These are phyloP conservation scores for Arabidopsis lyrata DNA, from an alignment of 441 rosid species.

Conservation along the genomic window DNA sequence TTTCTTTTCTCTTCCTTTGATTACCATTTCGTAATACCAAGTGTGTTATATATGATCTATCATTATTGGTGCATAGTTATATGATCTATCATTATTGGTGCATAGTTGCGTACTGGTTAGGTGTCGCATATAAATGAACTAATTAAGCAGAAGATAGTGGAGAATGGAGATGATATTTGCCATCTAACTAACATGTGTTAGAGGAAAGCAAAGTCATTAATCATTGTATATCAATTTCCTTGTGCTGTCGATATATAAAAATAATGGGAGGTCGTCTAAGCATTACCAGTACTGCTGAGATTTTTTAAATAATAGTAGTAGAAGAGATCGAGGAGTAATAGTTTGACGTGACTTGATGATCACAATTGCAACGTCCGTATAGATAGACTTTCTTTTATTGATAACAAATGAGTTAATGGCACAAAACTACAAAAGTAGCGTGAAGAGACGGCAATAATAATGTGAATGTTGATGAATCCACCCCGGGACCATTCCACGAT, in stretches of 20 bases:
- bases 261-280: not conserved
- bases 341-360: slow-evolving; percentile 37
- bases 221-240: slow-evolving; percentile 1
- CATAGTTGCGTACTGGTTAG: not conserved
- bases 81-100: not conserved
- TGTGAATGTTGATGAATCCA: slow-evolving; percentile 41
- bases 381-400: not conserved
- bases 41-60: too few relatives aligned
- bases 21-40: slow-evolving; percentile 4
- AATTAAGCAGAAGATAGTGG: slow-evolving; percentile 1
- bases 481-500: slow-evolving; percentile 43
- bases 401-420: slow-evolving; percentile 30
- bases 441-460: slow-evolving; percentile 45
- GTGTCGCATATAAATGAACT: slow-evolving; percentile 15
- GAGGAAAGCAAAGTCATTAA: not conserved
- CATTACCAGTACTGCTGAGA: not conserved
- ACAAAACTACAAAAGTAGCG: slow-evolving; percentile 39
- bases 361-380: slow-evolving; percentile 32
- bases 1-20: slow-evolving; percentile 16
- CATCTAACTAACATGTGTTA: not conserved
- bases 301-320: not conserved
- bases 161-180: not conserved
- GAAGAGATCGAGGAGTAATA: slow-evolving; percentile 9
- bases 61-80: not conserved
- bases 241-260: not conserved